phyloP scores from a whole-genome alignment of 495 filamentous ascomycete genomes.

The Chaetomium cochliodes region DNA sequence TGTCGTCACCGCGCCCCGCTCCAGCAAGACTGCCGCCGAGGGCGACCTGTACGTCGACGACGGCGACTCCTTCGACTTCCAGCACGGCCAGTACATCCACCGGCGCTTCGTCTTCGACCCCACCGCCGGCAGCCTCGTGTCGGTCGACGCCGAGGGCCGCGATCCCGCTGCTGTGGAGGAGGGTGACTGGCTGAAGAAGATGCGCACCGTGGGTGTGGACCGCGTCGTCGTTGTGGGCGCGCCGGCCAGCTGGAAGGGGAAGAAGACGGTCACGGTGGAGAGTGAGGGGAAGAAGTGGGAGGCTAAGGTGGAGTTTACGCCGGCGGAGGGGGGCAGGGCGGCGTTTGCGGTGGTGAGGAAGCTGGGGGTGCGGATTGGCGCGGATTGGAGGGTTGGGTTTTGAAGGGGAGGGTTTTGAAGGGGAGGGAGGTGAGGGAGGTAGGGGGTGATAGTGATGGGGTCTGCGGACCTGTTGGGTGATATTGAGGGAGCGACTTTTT shows the following conservation, averaged over 20 bases:
- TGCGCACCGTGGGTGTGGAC: constrained; percentile 76
- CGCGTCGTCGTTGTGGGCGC: constrained; percentile 79
- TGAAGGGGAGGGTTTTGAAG: constrained; percentile 16
- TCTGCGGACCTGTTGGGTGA: not conserved
- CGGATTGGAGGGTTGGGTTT: constrained; percentile 74
- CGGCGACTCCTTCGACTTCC: constrained; percentile 85
- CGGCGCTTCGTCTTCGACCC: constrained; percentile 64
- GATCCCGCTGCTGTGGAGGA: constrained; percentile 60
- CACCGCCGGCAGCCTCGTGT: constrained; percentile 49
- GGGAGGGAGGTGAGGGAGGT: not conserved
- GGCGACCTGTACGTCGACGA: constrained; percentile 90
- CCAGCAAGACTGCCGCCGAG: constrained; percentile 67
- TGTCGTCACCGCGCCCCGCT: constrained; percentile 69
- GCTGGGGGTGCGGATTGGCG: constrained; percentile 71
- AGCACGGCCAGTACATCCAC: constrained; percentile 82
- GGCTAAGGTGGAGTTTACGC: constrained; percentile 60
- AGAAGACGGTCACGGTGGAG: constrained; percentile 64
- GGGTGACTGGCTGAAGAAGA: constrained; percentile 69
- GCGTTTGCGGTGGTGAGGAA: constrained; percentile 79
- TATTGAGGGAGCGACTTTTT: not conserved
- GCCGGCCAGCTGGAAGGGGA: constrained; percentile 61
- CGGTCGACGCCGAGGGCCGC: constrained; percentile 51
- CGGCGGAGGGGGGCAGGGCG: constrained; percentile 60
- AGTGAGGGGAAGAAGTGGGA: constrained; percentile 64
- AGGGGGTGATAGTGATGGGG: not conserved